Base-by-base conservation (phyloP, 1,139 yeast genomes). In the Suhomyces taliae region DNA sequence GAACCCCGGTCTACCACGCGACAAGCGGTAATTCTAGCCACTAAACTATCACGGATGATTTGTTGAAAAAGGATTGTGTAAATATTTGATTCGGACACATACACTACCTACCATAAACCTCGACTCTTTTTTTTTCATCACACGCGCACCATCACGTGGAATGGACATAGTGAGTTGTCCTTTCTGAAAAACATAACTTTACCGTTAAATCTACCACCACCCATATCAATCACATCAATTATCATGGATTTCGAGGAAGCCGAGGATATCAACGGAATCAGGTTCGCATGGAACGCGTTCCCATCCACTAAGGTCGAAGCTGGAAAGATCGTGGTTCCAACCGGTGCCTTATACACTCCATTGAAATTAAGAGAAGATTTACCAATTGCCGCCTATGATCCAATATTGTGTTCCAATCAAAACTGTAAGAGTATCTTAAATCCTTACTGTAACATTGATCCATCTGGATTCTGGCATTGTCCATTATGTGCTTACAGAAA, bases 321-420 rank as follows among this genome's bases (percentile, higher is more conserved):
- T 15, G 84, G 85, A 58, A 88, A 95, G 57, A 87, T 91, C 59
- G 96, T 93, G 26, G 95, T 93, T 36, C 99, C 99, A 14, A 85
- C 95, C 33, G 96, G 98, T 36, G 88, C 97, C 50, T 73, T 93
- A 54, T 93, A 91, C 74, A 90, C 98, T 12, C 99, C 99, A 11
- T 79, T 95, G 59, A 83, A 88, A 64, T 82, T 80, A 50, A 81
- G 90, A 58, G 87, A 87, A 51, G 93, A 87, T 55, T 74, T 91
- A 55, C 86, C 93, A 15, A 71, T 87, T 44, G 93, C 95, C 46
- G 83, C 83, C 57, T 90, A 93, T 66, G 97, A 93, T 70, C 99
- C 99, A 8, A 85, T 87, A 45, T 75, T 83, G 44, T 93, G 99
- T 74, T 79, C 90, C 53, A 77, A 78, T 53, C 81, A 86, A 42